A percentile compares a stretch with the other conserved stretches of the same genome.
These are phyloP conservation scores for Aeminium ludgeri DNA, from an alignment of 495 filamentous ascomycete genomes.

Conservation along the genomic window DNA sequence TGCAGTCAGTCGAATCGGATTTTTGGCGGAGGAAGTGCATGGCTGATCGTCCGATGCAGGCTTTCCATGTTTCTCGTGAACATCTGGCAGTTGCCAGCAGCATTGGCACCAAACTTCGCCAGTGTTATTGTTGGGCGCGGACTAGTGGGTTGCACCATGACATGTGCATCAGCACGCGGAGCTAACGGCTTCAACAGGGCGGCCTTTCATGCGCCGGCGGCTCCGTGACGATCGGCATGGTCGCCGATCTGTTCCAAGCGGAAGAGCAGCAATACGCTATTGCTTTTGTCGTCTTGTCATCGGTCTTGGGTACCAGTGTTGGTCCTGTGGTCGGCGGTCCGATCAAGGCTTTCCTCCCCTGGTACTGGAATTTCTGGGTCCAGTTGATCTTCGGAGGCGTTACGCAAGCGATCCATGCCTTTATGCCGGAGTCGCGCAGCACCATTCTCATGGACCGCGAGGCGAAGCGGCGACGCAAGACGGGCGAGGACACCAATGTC, in stretches of 20 bases:
- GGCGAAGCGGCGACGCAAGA: conserved; percentile 47
- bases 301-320: conserved; percentile 55
- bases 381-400: conserved; percentile 55
- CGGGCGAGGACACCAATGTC: conserved; percentile 34
- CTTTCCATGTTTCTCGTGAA: conserved; percentile 53
- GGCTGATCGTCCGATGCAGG: conserved; percentile 1
- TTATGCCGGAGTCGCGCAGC: conserved; percentile 51
- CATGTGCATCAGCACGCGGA: too few species aligned
- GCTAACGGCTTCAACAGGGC: too few species aligned
- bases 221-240: conserved; percentile 68
- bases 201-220: conserved; percentile 60
- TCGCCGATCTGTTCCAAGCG: conserved; percentile 63
- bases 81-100: conserved; percentile 59
- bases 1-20: conserved; percentile 32
- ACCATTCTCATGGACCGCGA: conserved; percentile 47
- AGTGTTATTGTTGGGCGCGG: conserved; percentile 47
- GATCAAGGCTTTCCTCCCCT: conserved; percentile 44
- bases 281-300: conserved; percentile 59
- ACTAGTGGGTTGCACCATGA: conserved; percentile 28
- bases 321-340: conserved; percentile 69
- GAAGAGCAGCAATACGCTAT: conserved; percentile 60
- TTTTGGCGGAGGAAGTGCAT: too few species aligned
- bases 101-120: conserved; percentile 49
- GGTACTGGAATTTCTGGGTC: conserved; percentile 52
- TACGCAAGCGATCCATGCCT: conserved; percentile 46